These are phyloP conservation scores for Ophiostoma tasmaniense DNA, from an alignment of 2,329 filamentous ascomycete species.

Conservation along the genomic window DNA sequence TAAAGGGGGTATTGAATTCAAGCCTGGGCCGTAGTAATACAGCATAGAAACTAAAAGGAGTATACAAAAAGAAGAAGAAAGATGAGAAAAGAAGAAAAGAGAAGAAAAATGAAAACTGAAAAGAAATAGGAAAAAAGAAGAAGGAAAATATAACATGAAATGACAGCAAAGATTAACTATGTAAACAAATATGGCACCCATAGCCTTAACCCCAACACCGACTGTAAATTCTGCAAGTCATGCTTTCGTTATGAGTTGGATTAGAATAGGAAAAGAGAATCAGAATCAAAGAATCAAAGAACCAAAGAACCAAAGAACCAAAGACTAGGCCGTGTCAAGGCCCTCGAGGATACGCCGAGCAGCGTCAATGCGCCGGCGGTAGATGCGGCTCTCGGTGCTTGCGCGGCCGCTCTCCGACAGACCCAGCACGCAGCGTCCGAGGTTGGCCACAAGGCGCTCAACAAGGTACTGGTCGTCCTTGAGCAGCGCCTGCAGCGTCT, in stretches of 20 bases:
- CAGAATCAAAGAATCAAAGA: background rate
- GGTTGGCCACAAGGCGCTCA: conserved; percentile 49
- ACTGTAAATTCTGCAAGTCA: background rate
- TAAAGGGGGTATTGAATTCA: background rate
- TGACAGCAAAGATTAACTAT: background rate
- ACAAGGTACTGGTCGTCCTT: conserved; percentile 53
- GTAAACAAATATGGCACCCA: background rate
- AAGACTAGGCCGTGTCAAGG: conserved; percentile 33
- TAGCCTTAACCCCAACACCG: background rate
- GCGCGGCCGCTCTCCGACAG: conserved; percentile 46
- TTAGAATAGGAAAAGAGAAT: background rate
- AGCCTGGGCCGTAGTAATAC: background rate
- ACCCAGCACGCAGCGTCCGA: conserved; percentile 52
- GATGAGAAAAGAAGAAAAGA: background rate
- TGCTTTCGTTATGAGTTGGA: conserved; percentile 14
- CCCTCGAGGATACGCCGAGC: conserved; percentile 68
- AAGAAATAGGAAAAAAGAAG: background rate
- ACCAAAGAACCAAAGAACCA: background rate
- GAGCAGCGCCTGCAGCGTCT: conserved; percentile 38
- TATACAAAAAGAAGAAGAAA: background rate
- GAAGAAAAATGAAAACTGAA: too few relatives aligned
- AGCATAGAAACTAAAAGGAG: background rate
- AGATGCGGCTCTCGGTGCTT: conserved; percentile 52
- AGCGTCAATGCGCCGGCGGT: conserved; percentile 64
- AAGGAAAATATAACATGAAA: background rate